Evolutionary conservation across 1,284 basidiomycete species (phyloP).

Genomic region (Vanrija sp.): DNA sequence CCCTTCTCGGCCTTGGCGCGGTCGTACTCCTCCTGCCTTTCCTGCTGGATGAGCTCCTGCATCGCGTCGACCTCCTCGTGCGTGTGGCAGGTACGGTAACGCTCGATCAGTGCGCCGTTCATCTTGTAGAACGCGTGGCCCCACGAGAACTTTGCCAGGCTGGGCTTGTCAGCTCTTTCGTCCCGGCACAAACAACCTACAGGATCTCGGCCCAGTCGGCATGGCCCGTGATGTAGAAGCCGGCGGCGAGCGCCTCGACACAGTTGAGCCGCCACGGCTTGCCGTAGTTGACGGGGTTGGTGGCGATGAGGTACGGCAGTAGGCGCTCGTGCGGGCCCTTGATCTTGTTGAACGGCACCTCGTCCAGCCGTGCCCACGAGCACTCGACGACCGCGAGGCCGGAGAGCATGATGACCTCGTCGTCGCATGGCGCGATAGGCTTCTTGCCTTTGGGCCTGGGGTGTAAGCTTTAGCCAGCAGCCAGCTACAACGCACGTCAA

Average conservation of each 20-base stretch:
- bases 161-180: slow-evolving; percentile 5
- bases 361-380: slow-evolving; percentile 91
- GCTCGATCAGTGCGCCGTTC: slow-evolving; percentile 68
- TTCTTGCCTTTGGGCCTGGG: slow-evolving; percentile 77
- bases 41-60: slow-evolving; percentile 70
- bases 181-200: slow-evolving; percentile 17
- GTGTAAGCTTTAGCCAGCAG: not conserved
- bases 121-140: slow-evolving; percentile 78
- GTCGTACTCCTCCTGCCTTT: slow-evolving; percentile 63
- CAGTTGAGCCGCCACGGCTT: slow-evolving; percentile 89
- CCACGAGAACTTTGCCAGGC: slow-evolving; percentile 77
- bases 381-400: slow-evolving; percentile 96
- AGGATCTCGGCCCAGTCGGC: slow-evolving; percentile 71
- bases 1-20: slow-evolving; percentile 57
- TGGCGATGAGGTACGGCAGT: slow-evolving; percentile 82
- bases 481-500: slow-evolving; percentile 65
- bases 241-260: slow-evolving; percentile 87
- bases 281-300: slow-evolving; percentile 93
- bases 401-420: slow-evolving; percentile 66
- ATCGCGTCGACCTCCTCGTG: slow-evolving; percentile 61
- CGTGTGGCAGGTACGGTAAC: slow-evolving; percentile 66
- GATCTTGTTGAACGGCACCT: slow-evolving; percentile 92
- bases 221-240: slow-evolving; percentile 87
- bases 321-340: slow-evolving; percentile 87
- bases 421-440: slow-evolving; percentile 77